Evolutionary conservation across 495 filamentous ascomycete species (phyloP).

Genomic region (Tuber melanosporum): DNA sequence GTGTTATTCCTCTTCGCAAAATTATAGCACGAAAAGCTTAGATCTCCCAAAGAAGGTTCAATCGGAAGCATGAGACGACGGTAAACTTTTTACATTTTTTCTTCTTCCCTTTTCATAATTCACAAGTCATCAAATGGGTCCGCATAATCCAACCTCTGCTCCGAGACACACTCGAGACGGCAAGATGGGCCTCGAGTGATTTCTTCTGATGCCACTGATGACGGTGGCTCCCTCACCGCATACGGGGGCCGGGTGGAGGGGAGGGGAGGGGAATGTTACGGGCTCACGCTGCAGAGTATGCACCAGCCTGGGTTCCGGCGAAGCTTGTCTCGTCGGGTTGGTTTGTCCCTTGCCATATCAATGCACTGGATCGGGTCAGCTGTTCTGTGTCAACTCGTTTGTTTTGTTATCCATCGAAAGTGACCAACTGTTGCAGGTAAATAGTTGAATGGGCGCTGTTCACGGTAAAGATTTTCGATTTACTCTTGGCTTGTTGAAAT

Average conservation of each 20-base stretch:
- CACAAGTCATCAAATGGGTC: not conserved
- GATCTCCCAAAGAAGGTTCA: not conserved
- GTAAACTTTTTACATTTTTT: not conserved
- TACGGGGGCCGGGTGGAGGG: not conserved
- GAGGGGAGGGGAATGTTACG: no score
- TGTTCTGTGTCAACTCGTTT: not conserved
- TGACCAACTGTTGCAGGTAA: no score
- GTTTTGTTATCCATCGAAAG: no score
- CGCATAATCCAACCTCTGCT: not conserved
- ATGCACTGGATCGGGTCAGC: not conserved
- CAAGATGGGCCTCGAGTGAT: not conserved
- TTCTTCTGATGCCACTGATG: not conserved
- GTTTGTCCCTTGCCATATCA: not conserved
- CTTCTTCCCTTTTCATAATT: not conserved
- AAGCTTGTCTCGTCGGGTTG: not conserved
- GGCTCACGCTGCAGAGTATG: not conserved
- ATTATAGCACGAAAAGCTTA: not conserved
- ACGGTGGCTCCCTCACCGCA: not conserved
- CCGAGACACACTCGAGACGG: not conserved
- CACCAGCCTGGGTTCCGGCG: not conserved
- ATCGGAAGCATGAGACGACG: not conserved
- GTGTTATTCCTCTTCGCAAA: not conserved
- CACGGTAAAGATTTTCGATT: no score
- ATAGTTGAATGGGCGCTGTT: no score
- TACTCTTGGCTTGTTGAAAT: no score